A percentile compares a stretch with the other conserved stretches of the same genome.
These are phyloP conservation scores for Rubroboletus satanas DNA, from an alignment of 768 basidiomycete species.

Conservation along the genomic window DNA sequence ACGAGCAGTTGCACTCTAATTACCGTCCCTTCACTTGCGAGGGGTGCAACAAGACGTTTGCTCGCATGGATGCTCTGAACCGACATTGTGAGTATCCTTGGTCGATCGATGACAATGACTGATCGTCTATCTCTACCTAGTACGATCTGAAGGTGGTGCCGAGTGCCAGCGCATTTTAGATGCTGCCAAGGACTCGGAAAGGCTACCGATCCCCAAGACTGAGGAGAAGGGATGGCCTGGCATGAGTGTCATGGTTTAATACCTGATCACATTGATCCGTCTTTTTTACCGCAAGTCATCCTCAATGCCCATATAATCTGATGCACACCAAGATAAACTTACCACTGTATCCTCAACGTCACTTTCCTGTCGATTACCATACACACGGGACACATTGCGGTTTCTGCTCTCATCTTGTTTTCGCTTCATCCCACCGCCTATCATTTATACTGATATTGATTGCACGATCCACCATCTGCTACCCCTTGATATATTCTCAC, in stretches of 20 bases:
- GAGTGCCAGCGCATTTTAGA: constrained; percentile 57
- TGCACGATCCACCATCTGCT: constrained; percentile 11
- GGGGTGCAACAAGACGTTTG: constrained; percentile 91
- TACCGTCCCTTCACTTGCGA: constrained; percentile 91
- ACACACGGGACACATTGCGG: constrained; percentile 24
- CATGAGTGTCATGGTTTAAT: constrained; percentile 31
- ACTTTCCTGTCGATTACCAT: constrained; percentile 21
- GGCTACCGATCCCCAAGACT: constrained; percentile 25
- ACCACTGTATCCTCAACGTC: constrained; percentile 15
- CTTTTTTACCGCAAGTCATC: constrained; percentile 14
- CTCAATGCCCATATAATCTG: constrained; percentile 26
- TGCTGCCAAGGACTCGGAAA: constrained; percentile 28
- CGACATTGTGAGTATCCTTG: constrained; percentile 68
- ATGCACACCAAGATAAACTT: constrained; percentile 16
- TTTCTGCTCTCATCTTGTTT: constrained; percentile 18
- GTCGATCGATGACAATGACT: background rate
- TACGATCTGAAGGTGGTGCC: constrained; percentile 77
- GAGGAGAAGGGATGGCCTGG: constrained; percentile 33
- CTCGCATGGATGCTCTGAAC: constrained; percentile 91
- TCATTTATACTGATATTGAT: constrained; percentile 29
- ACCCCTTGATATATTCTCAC: background rate
- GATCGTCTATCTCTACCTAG: constrained; percentile 32
- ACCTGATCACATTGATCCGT: constrained; percentile 3
- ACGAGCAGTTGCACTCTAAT: constrained; percentile 92
- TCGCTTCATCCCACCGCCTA: background rate